These are phyloP conservation scores for Aspergillus steynii DNA, from an alignment of 495 filamentous ascomycete species.

Conservation along the genomic window DNA sequence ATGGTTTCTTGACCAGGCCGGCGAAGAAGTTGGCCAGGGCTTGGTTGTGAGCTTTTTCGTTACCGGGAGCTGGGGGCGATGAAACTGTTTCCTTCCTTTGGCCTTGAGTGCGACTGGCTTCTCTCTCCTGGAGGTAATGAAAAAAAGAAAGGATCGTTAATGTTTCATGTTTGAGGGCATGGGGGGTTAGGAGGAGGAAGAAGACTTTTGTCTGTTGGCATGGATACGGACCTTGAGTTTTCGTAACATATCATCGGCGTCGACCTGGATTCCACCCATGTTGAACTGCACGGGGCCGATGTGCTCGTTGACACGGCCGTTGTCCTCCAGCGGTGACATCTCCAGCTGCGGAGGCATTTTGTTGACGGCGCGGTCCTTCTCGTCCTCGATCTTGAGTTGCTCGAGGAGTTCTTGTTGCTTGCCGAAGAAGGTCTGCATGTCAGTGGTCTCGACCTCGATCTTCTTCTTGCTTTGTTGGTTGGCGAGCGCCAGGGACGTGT, in stretches of 20 bases:
- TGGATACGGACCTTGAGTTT: constrained; percentile 68
- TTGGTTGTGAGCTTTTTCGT: constrained; percentile 66
- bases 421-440: constrained; percentile 77
- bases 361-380: constrained; percentile 49
- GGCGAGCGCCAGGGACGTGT: constrained; percentile 51
- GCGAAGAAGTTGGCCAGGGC: constrained; percentile 68
- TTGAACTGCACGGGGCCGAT: constrained; percentile 97
- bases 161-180: constrained; percentile 1
- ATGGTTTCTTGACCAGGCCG: constrained; percentile 61
- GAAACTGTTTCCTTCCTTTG: constrained; percentile 43
- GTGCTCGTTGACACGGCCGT: constrained; percentile 76
- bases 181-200: not conserved
- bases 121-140: constrained; percentile 45
- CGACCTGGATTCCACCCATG: constrained; percentile 94
- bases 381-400: constrained; percentile 63
- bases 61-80: constrained; percentile 30
- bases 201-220: not conserved
- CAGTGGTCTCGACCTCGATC: constrained; percentile 68
- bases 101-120: constrained; percentile 46
- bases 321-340: constrained; percentile 47
- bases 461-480: constrained; percentile 43
- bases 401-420: constrained; percentile 74
- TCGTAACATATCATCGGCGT: constrained; percentile 93
- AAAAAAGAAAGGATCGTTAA: constrained; percentile 13
- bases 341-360: constrained; percentile 42